Percentiles rank a stretch among this genome's conserved stretches.
These are phyloP conservation scores for Kalmusia sp. DNA, from an alignment of 2,329 filamentous ascomycete species.

Conservation along the genomic window DNA sequence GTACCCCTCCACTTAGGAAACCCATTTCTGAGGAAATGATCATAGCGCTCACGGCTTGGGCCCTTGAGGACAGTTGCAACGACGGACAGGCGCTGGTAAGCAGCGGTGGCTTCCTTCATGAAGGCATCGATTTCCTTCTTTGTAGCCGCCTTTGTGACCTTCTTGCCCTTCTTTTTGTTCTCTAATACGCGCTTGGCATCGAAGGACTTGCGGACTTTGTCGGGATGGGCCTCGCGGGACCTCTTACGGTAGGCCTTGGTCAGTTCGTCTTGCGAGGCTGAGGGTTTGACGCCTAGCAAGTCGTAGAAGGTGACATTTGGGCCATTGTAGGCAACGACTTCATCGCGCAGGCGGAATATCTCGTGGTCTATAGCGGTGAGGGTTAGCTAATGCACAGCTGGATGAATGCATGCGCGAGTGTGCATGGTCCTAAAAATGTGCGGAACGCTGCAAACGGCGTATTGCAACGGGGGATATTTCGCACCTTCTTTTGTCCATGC, in stretches of 20 bases:
- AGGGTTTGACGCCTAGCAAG: slow-evolving; percentile 78
- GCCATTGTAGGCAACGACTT: slow-evolving; percentile 79
- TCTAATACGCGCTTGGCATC: slow-evolving; percentile 68
- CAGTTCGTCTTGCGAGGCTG: slow-evolving; percentile 84
- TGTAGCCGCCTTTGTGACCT: slow-evolving; percentile 74
- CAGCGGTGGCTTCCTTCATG: slow-evolving; percentile 80
- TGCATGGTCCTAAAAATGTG: neutral
- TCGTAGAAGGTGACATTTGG: slow-evolving; percentile 88
- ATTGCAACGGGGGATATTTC: slow-evolving; percentile 29
- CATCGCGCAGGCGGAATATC: slow-evolving; percentile 94
- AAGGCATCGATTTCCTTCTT: slow-evolving; percentile 78
- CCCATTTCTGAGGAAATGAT: slow-evolving; percentile 90
- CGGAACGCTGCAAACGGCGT: slow-evolving; percentile 8
- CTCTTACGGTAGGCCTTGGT: slow-evolving; percentile 93
- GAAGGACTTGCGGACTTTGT: slow-evolving; percentile 91
- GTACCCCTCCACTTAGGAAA: slow-evolving; percentile 98
- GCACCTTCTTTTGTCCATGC: slow-evolving; percentile 89
- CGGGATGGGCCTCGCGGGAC: slow-evolving; percentile 83
- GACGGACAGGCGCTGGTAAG: slow-evolving; percentile 83
- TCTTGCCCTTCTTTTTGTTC: slow-evolving; percentile 60
- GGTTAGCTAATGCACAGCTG: slow-evolving; percentile 26
- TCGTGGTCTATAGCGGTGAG: slow-evolving; percentile 75
- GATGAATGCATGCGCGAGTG: slow-evolving; percentile 15
- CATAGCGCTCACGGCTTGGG: slow-evolving; percentile 82
- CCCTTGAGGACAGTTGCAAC: slow-evolving; percentile 88